These are phyloP conservation scores for Ceratocystis cacaofunesta DNA, from an alignment of 2,329 filamentous ascomycete species.

Conservation along the genomic window DNA sequence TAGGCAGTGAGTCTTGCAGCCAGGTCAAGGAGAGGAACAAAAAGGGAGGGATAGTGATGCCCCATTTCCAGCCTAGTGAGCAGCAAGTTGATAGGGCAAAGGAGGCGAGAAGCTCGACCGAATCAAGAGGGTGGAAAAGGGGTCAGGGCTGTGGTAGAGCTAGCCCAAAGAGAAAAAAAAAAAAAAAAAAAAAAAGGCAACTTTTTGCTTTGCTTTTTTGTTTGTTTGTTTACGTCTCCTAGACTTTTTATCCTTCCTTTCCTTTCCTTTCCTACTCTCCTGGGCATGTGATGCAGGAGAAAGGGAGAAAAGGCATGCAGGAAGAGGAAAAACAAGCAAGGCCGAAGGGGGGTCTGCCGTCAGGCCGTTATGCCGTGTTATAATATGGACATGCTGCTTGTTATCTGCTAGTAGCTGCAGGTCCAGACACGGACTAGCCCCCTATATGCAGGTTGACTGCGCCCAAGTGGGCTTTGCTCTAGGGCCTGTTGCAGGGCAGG, in stretches of 20 bases:
- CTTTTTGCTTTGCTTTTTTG: background rate
- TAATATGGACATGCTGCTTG: too few relatives aligned
- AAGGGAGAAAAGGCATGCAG: background rate
- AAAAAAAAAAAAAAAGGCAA: background rate
- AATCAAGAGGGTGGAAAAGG: background rate
- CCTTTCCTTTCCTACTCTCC: background rate
- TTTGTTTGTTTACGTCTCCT: background rate
- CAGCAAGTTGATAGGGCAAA: too few relatives aligned
- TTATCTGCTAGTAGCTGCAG: background rate
- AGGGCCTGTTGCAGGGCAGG: background rate
- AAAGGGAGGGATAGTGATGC: too few relatives aligned
- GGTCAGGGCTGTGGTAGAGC: background rate
- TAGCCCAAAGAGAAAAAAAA: background rate
- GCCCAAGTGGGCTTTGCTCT: background rate
- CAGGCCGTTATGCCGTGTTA: too few relatives aligned
- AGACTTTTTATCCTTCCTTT: background rate
- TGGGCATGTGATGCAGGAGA: background rate
- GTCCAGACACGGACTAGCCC: background rate
- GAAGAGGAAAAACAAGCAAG: background rate
- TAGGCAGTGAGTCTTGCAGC: too few relatives aligned
- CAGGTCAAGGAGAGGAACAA: too few relatives aligned
- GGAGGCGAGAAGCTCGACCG: background rate
- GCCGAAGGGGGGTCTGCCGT: background rate
- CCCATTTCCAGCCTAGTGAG: too few relatives aligned
- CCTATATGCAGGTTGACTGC: background rate